Evolutionary conservation across 495 filamentous ascomycete genomes (phyloP).

Genomic region (Annulohypoxylon moriforme): DNA sequence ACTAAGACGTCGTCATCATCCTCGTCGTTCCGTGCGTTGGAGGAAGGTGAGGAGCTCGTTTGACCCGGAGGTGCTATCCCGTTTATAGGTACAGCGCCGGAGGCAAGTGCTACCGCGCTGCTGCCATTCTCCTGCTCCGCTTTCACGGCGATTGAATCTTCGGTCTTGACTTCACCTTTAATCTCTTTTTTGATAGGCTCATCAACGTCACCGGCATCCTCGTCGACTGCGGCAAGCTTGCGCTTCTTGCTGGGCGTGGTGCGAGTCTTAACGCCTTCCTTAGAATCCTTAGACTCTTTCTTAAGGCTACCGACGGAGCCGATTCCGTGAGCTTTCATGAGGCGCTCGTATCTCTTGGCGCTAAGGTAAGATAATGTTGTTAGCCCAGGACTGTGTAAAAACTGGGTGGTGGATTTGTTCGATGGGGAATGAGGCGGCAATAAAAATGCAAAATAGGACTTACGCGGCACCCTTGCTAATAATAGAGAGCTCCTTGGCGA

Average conservation of each 20-base stretch:
- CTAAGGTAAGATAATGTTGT: constrained; percentile 47
- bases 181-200: constrained; percentile 49
- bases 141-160: constrained; percentile 49
- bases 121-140: constrained; percentile 39
- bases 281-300: constrained; percentile 45
- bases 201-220: constrained; percentile 52
- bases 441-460: constrained; percentile 48
- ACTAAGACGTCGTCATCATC: constrained; percentile 47
- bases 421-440: background rate
- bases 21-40: constrained; percentile 31
- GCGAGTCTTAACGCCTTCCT: constrained; percentile 39
- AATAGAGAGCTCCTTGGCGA: constrained; percentile 72
- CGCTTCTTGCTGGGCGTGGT: constrained; percentile 53
- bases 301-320: constrained; percentile 38
- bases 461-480: constrained; percentile 75
- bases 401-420: background rate
- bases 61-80: constrained; percentile 25
- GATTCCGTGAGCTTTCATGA: constrained; percentile 69
- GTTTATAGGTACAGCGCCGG: constrained; percentile 4
- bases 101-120: constrained; percentile 16
- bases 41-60: constrained; percentile 25
- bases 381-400: background rate
- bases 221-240: constrained; percentile 50
- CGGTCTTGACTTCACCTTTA: constrained; percentile 49
- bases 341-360: constrained; percentile 72